phyloP scores from a whole-genome alignment of 2,329 filamentous ascomycete species.

The Aphanocladium album region DNA sequence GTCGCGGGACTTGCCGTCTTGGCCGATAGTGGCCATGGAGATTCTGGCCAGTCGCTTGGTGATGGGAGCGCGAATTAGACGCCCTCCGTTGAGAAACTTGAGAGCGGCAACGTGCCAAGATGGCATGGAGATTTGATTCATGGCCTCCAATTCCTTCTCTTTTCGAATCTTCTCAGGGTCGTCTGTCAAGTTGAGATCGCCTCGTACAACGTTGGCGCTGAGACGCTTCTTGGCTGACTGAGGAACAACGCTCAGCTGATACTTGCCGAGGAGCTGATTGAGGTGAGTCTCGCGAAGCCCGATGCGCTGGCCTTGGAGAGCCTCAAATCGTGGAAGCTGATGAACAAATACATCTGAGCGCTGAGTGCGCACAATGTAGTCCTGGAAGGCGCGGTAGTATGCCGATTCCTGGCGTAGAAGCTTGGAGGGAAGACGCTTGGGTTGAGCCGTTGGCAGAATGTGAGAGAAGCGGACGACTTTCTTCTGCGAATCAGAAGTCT shows the following conservation, averaged over 20 bases:
- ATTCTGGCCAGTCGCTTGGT: conserved; percentile 56
- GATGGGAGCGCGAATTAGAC: conserved; percentile 58
- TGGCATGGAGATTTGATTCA: conserved; percentile 61
- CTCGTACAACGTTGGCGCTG: conserved; percentile 68
- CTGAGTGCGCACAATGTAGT: conserved; percentile 61
- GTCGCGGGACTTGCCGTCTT: conserved; percentile 40
- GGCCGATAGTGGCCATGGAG: conserved; percentile 42
- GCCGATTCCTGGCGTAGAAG: conserved; percentile 62
- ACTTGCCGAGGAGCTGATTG: conserved; percentile 79
- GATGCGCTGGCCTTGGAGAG: conserved; percentile 76
- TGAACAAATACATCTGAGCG: conserved; percentile 77
- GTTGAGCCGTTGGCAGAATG: conserved; percentile 39
- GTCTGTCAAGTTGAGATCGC: conserved; percentile 59
- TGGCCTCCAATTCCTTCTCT: conserved; percentile 77
- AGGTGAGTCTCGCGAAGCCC: conserved; percentile 68
- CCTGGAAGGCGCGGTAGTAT: conserved; percentile 84
- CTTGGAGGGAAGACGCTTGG: conserved; percentile 48
- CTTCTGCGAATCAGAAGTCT: conserved; percentile 39
- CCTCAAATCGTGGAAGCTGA: conserved; percentile 79
- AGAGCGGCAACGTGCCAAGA: conserved; percentile 58
- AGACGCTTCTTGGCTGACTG: conserved; percentile 66
- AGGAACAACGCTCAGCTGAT: conserved; percentile 66
- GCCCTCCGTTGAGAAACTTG: conserved; percentile 60
- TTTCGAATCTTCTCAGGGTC: conserved; percentile 58
- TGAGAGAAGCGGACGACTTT: conserved; percentile 75